Evolutionary conservation across 1,284 basidiomycete genomes (phyloP), one percentile per base, ranked within the genome.

Genomic region (Irpex sp.): DNA sequence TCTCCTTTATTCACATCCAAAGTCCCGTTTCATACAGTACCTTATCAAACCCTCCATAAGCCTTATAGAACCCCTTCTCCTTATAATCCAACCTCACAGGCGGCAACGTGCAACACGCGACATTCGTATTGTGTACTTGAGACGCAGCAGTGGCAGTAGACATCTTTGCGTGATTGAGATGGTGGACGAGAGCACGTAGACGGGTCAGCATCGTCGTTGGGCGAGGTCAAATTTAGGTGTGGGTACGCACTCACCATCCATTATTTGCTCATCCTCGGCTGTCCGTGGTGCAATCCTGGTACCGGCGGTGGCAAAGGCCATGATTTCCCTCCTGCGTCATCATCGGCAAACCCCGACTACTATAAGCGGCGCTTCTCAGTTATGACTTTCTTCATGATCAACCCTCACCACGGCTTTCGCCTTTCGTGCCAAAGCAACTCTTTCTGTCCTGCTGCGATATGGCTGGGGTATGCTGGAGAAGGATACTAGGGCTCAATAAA

Each of bases 401-500:
- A 71, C 73, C 78, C 77, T 76, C 77, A 74, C 74, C 75, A 72
- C 74, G 69, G 71, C 75, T 76, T 74, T 74, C 73, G 70, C 67
- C 64, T 44, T 61, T 63, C 63, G 66, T 70, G 58, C 71, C 68
- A 68, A 68, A 70, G 81, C 73, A 81, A 82, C 82, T 83, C 82
- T 74, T 48, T 60, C 76, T 75, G 75, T 73, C 48, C 62, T 66
- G 67, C 65, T 51, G 68, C 55, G 64, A 64, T 67, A 67, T 64
- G 74, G 76, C 70, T 73, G 67, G 84, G 87, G 87, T 88, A 88
- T 75, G 72, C 71, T 63, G 71, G 71, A 77, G 80, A 70, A 69
- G 73, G 58, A 66, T 60, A n/a, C 8, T 37, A 56, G 86, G 79
- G 83, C 79, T 79, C 87, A 89, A 87, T 88, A 89, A 90, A 90